Conservation (phyloP, 2,329 filamentous ascomycete species). For the Nemania sp. region DNA sequence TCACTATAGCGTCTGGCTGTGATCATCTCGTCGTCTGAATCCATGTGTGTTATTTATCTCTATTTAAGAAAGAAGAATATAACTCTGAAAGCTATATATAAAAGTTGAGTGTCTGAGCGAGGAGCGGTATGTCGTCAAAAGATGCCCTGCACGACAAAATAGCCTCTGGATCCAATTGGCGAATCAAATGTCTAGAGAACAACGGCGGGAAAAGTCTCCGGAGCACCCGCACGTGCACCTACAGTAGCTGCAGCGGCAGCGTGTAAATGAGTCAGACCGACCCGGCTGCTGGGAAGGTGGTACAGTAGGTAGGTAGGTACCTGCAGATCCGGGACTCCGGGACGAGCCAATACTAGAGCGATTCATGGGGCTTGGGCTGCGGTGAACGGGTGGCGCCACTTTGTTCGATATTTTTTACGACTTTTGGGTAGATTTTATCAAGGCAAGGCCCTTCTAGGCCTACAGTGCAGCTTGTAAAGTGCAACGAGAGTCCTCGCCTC, state of each 20-base stretch:
- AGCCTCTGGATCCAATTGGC: background rate
- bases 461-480: no score
- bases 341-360: background rate
- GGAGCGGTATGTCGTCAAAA: background rate
- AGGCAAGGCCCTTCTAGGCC: no score
- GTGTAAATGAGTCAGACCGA: background rate
- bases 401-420: no score
- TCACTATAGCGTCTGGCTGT: no score
- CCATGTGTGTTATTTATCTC: constrained; percentile 5
- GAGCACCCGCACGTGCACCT: background rate
- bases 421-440: no score
- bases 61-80: background rate
- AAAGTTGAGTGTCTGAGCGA: background rate
- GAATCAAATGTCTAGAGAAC: background rate
- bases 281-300: no score
- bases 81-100: background rate
- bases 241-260: no score
- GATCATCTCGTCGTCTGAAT: constrained; percentile 22
- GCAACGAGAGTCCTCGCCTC: no score
- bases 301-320: background rate
- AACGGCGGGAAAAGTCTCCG: background rate
- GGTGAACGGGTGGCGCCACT: background rate
- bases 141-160: background rate
- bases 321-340: background rate
- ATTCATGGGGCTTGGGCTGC: background rate